Percentiles rank a stretch among this genome's conserved stretches.
Conservation (phyloP, 2,329 filamentous ascomycete genomes). For the Epichloe coenophiala region DNA sequence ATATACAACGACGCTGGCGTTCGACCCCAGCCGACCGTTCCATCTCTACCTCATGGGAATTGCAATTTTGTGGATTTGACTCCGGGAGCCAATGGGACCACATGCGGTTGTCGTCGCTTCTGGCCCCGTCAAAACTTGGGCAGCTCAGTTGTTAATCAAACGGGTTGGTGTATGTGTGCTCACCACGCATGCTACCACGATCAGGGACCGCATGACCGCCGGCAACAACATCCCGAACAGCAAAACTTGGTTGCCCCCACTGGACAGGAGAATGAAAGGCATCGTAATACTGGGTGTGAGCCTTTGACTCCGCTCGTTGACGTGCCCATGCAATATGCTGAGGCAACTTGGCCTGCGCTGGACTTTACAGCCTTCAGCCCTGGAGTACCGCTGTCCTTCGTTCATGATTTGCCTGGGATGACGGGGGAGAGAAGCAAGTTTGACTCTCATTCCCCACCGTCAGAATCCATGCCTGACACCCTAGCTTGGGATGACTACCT, state of each 20-base stretch:
- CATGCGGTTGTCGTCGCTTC: constrained; percentile 48
- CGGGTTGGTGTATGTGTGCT: constrained; percentile 46
- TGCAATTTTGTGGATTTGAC: constrained; percentile 46
- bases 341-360: constrained; percentile 19
- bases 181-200: constrained; percentile 51
- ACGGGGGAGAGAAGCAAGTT: constrained; percentile 10
- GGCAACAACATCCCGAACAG: constrained; percentile 10
- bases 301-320: constrained; percentile 41
- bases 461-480: constrained; percentile 42
- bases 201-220: constrained; percentile 20
- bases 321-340: constrained; percentile 27
- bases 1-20: constrained; percentile 37
- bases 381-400: constrained; percentile 20
- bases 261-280: constrained; percentile 40
- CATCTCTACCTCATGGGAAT: constrained; percentile 34
- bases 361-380: constrained; percentile 27
- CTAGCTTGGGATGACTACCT: constrained; percentile 34
- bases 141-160: constrained; percentile 26
- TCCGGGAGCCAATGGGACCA: constrained; percentile 35
- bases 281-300: constrained; percentile 29
- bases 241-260: constrained; percentile 9
- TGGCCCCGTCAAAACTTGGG: constrained; percentile 33
- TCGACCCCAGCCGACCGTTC: constrained; percentile 12
- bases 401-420: constrained; percentile 19
- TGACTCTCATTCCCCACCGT: constrained; percentile 14